phyloP scores from a whole-genome alignment of 1,139 yeast species.

The Debaryomyces udenii region DNA sequence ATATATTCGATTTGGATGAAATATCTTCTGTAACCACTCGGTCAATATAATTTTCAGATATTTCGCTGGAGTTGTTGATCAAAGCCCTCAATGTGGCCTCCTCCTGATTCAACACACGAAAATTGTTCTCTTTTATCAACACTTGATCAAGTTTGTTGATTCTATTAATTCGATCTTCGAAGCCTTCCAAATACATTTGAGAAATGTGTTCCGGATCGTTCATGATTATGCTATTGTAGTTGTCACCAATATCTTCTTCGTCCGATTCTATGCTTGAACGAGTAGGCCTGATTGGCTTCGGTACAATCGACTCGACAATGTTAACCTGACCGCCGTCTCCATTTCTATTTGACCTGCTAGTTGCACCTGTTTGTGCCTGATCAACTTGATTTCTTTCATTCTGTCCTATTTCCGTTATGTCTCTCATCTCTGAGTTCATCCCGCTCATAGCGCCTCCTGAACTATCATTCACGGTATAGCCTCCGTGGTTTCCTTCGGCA shows the following conservation, averaged over 20 bases:
- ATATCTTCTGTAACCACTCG: slow-evolving; percentile 42
- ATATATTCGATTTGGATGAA: slow-evolving; percentile 23
- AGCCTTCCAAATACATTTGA: slow-evolving; percentile 16
- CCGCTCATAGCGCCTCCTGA: neutral
- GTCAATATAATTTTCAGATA: slow-evolving; percentile 38
- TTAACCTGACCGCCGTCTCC: slow-evolving; percentile 2
- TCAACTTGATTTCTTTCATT: neutral
- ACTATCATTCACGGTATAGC: neutral
- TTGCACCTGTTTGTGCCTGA: slow-evolving; percentile 4
- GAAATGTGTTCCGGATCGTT: slow-evolving; percentile 6
- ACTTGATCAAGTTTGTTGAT: slow-evolving; percentile 34
- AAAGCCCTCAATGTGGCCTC: slow-evolving; percentile 28
- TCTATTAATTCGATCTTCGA: slow-evolving; percentile 31
- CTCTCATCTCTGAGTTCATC: neutral
- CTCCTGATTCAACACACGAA: slow-evolving; percentile 32
- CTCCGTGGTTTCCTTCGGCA: slow-evolving; percentile 1
- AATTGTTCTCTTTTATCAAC: slow-evolving; percentile 29
- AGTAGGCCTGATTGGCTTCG: slow-evolving; percentile 6
- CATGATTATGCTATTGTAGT: slow-evolving; percentile 5
- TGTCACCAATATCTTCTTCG: slow-evolving; percentile 9
- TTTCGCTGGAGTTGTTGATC: slow-evolving; percentile 29
- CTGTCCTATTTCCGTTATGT: neutral
- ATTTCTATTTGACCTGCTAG: neutral
- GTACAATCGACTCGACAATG: slow-evolving; percentile 9
- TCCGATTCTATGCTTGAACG: slow-evolving; percentile 6